Percentiles rank a stretch among this genome's conserved stretches.
Evolutionary conservation across 2,329 filamentous ascomycete genomes (phyloP).

Genomic region (Colletotrichum lupini): DNA sequence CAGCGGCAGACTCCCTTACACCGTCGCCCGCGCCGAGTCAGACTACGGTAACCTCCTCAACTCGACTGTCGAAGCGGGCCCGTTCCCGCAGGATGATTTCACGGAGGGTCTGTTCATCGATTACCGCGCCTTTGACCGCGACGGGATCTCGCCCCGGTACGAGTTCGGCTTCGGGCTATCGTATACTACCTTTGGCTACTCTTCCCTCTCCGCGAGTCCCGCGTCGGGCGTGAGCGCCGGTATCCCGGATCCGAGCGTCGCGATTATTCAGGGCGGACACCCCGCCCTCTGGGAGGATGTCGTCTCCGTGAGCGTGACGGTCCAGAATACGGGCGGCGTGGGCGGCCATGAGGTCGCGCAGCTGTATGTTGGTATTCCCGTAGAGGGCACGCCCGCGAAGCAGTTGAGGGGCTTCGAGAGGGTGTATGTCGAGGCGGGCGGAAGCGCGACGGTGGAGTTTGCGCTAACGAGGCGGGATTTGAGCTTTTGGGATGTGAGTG

Average conservation of each 20-base stretch:
- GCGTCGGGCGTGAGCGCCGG: conserved; percentile 36
- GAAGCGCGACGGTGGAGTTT: conserved; percentile 51
- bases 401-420: conserved; percentile 60
- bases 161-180: conserved; percentile 84
- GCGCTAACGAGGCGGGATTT: conserved; percentile 58
- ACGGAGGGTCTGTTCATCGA: conserved; percentile 82
- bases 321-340: conserved; percentile 54
- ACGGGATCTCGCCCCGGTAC: conserved; percentile 75
- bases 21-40: conserved; percentile 70
- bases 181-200: conserved; percentile 74
- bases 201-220: conserved; percentile 44
- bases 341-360: conserved; percentile 59
- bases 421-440: conserved; percentile 52
- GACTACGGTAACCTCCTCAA: conserved; percentile 80
- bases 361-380: conserved; percentile 47
- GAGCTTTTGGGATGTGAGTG: conserved; percentile 60
- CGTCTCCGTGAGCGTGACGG: conserved; percentile 49
- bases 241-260: conserved; percentile 50
- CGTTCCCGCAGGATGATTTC: conserved; percentile 79
- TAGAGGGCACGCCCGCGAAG: conserved; percentile 46
- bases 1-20: conserved; percentile 81
- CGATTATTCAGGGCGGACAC: conserved; percentile 55
- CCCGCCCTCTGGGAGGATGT: conserved; percentile 59
- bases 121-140: conserved; percentile 84
- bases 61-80: conserved; percentile 61